Conservation (phyloP, 257 asterid genomes). For the Capsicum pubescens region DNA sequence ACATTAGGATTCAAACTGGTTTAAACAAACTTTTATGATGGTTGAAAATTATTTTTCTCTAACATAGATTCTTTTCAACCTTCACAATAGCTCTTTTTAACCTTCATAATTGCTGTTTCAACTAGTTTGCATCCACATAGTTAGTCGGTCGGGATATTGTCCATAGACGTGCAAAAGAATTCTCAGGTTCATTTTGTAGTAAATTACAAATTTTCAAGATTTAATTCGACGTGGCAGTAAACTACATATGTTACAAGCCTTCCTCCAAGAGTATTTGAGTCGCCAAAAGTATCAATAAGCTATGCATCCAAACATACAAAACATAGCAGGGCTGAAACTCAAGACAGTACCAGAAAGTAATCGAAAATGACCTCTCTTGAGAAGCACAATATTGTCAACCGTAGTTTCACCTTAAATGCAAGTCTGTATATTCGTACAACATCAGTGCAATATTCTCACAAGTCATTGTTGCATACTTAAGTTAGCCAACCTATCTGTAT, state of each 20-base stretch:
- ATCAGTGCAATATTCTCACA: slow-evolving; percentile 1
- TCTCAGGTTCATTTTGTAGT: background rate
- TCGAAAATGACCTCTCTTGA: background rate
- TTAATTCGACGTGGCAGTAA: background rate
- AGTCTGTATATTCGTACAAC: background rate
- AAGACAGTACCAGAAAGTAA: background rate
- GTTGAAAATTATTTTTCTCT: background rate
- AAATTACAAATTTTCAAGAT: background rate
- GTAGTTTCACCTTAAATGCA: background rate
- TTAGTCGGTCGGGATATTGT: too few species aligned
- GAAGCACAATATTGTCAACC: background rate
- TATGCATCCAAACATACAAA: background rate
- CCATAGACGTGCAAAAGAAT: background rate
- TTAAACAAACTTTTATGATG: background rate
- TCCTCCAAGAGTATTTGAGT: background rate
- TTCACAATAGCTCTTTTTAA: background rate
- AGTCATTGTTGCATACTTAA: slow-evolving; percentile 2
- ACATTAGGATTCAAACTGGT: background rate
- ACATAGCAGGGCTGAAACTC: background rate
- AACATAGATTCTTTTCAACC: background rate
- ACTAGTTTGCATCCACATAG: background rate
- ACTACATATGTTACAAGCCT: background rate
- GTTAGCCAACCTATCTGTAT: slow-evolving; percentile 33
- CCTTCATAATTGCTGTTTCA: background rate
- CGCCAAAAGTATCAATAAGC: background rate